phyloP scores from a whole-genome alignment of 1,284 basidiomycete species.

The Sporisorium scitamineum region DNA sequence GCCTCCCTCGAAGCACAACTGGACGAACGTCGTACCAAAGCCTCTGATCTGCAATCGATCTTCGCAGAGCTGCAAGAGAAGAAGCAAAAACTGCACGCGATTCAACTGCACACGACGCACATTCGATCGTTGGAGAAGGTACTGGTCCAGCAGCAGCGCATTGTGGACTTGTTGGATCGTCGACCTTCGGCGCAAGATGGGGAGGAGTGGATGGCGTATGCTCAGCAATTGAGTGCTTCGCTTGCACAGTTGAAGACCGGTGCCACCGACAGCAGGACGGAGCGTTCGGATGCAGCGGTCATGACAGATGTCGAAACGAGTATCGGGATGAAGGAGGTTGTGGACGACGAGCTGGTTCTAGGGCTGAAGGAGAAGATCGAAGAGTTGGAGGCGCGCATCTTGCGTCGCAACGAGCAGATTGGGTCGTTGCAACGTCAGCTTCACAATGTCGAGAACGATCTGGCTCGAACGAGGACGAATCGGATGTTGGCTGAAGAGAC shows the following conservation, averaged over 20 bases:
- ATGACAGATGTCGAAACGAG: background rate
- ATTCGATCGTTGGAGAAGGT: slow-evolving; percentile 11
- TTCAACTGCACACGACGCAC: slow-evolving; percentile 20
- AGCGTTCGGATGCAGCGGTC: background rate
- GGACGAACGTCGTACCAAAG: background rate
- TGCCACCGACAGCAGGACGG: background rate
- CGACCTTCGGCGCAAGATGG: background rate
- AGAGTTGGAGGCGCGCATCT: slow-evolving; percentile 31
- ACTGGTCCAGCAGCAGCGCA: slow-evolving; percentile 16
- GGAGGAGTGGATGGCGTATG: slow-evolving; percentile 11
- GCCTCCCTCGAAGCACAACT: slow-evolving; percentile 2
- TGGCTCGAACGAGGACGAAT: slow-evolving; percentile 35
- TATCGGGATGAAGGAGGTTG: background rate
- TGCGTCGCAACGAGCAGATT: slow-evolving; percentile 53
- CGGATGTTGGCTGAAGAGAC: slow-evolving; percentile 37
- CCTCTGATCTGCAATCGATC: slow-evolving; percentile 9
- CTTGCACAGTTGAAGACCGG: slow-evolving; percentile 5
- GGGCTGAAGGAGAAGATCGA: slow-evolving; percentile 8
- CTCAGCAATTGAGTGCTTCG: slow-evolving; percentile 2
- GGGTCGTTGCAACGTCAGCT: slow-evolving; percentile 41
- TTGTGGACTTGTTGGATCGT: slow-evolving; percentile 22
- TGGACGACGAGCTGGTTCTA: background rate
- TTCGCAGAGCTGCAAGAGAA: slow-evolving; percentile 22
- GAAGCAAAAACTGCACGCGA: slow-evolving; percentile 22
- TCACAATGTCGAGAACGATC: slow-evolving; percentile 16